Evolutionary conservation across 306 rosid genomes (phyloP), one percentile per base, ranked within the genome.

Genomic region (Gleditsia sinensis): DNA sequence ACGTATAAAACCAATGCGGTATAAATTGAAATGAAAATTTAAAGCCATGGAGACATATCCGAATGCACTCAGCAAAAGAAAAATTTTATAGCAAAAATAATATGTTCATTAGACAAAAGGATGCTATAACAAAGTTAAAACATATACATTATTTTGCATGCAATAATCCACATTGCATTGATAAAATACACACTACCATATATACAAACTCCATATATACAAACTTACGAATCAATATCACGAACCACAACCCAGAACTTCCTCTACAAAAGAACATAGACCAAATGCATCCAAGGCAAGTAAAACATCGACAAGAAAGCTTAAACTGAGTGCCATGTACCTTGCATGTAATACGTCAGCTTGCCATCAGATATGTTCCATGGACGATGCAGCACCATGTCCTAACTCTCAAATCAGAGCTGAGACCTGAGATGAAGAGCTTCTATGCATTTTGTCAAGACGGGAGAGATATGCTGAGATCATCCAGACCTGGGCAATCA

Each of bases 401-500:
- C n/a, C n/a, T n/a, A n/a, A n/a, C n/a, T n/a, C 30, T 12, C 50
- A 21, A 39, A 36, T 37, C 21, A 21, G 3, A 0, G 13, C 5
- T 2, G 13, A 21, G 3, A 0, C 7, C 5, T 2, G 13, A 59
- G 25, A 13, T 59, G 33, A 5, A 20, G 48, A 61, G 5, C 48
- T 21, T 21, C 6, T 17, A 36, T 9, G 27, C 20, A 9, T 60
- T 17, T 53, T 34, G 55, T 33, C 9, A 21, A 63, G 51, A 39
- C 7, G 12, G 32, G 37, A 39, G 25, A 14, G 51, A 7, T 37
- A 39, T 63, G 33, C 7, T 21, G 50, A 63, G 69, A 63, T 63
- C 51, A 39, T 63, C 69, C 33, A 62, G 30, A 19, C 20, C 68
- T 19, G 68, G 34, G 69, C 51, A 63, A 45, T 20, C 69, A 21